Percentiles rank a stretch among this genome's conserved stretches.
Evolutionary conservation across 1,139 yeast species (phyloP).

Genomic region (Blastobotrys elegans): DNA sequence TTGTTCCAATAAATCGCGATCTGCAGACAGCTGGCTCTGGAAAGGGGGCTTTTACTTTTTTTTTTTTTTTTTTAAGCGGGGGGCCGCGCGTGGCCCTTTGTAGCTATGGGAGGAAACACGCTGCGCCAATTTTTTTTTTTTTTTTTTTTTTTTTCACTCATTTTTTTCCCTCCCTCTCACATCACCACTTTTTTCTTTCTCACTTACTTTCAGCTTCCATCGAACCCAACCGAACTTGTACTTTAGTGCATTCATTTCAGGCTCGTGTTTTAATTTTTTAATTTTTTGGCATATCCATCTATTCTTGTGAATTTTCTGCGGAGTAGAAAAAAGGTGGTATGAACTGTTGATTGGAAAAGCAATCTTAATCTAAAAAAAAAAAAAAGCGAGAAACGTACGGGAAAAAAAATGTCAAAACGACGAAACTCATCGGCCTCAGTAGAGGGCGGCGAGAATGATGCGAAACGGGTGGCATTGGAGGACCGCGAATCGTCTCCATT

Average conservation of each 20-base stretch:
- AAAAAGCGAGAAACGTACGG: not conserved
- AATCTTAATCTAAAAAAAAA: not conserved
- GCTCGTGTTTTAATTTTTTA: no score
- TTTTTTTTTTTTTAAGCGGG: not conserved
- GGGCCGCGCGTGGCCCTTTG: no score
- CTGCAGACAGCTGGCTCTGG: no score
- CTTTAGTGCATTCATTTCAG: no score
- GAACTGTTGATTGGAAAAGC: no score
- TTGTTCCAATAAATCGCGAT: no score
- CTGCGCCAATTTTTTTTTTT: not conserved
- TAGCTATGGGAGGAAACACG: conserved; percentile 1
- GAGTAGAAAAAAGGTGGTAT: no score
- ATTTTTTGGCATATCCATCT: no score
- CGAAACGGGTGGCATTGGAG: conserved; percentile 69
- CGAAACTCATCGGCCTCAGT: conserved; percentile 46
- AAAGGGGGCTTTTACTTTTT: not conserved
- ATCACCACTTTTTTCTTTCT: not conserved
- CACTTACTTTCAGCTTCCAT: no score
- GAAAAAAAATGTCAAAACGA: conserved; percentile 48
- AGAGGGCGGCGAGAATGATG: conserved; percentile 37
- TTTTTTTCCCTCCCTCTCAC: not conserved
- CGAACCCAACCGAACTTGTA: no score
- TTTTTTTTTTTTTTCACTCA: not conserved
- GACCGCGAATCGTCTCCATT: conserved; percentile 2
- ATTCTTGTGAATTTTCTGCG: no score